Evolutionary conservation across 805 yeast genomes (phyloP), one percentile per base, ranked within the genome.

Genomic region (Lachancea kluyveri): DNA sequence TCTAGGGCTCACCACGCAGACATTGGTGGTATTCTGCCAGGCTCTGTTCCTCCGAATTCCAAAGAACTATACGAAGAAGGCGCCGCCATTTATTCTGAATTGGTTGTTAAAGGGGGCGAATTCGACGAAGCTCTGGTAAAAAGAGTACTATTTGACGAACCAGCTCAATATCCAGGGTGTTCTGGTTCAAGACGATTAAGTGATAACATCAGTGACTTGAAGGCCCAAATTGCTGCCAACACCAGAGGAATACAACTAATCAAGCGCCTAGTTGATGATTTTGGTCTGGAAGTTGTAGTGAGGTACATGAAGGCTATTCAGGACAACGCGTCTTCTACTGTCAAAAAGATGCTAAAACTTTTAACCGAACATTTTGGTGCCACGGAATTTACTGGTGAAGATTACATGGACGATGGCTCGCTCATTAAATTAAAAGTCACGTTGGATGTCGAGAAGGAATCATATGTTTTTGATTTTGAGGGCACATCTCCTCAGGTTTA

Each of bases 1-100:
- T 79, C 95, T 0, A 68, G 97, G 42, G 96, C 96, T 2, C 97
- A 88, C 59, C 97, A 90, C 60, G 88, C 96, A 5, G 97, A 88
- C 57, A 88, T 90, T 50, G 96, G 97, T 11, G 94, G 95, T 9
- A 74, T 80, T 36, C 60, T 85, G 21, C 95, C 96, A 1, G 96
- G 96, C 1, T 81, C 94, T 0, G 86, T 88, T 87, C 96, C 96
- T 10, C 95, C 96, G 7, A 77, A 81, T 50, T 85, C 96, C 2
- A 84, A 78, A 48, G 77, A 77, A 37, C 60, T 90, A 24, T 80
- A 76, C 67, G 88, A 88, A 51, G 96, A 88, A 59, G 97, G 96
- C 26, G 96, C 95, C 2, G 74, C 84, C 3, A 86, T 90, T 21
- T 71, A 74, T 47, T 78, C 92, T 1, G 88, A 80, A 52, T 67